Base-by-base conservation (phyloP, 495 filamentous ascomycete species). In the Lichenothelia convexa region DNA sequence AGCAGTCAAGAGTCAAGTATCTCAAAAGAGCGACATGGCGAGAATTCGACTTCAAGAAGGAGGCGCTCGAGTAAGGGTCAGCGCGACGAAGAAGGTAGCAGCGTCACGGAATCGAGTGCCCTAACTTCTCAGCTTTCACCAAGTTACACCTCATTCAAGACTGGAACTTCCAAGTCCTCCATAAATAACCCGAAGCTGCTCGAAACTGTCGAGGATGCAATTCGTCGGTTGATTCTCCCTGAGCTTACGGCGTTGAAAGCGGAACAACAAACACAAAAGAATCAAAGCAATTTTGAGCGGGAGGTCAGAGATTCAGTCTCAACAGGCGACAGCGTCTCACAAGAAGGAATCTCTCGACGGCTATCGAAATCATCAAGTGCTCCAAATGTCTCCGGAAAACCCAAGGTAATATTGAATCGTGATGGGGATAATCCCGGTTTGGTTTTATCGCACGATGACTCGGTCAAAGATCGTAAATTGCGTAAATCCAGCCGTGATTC, bases 141-240 rank as follows among this genome's bases (percentile, higher is more conserved):
- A 8, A 75, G 68, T 47, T 71, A 75, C 39, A 71, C 81, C 47
- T 86, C 84, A 4, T 62, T 80, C 35, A 70, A 70, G 22, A 86
- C 82, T 3, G 71, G 73, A 20, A 72, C 74, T 12, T 89, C 83
- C 18, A 81, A 74, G 37, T 82, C 84, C 5, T 89, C 82, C 0
- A 77, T 93, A 56, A 94, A 91, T 57, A 94, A 97, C 50, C 87
- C 87, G 0, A 91, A 81, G 43, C 58, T 97, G n/a, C 68, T 95
- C 4, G 82, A 91, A 52, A 86, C 85, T 0, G 87, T 97, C 5
- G 87, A 95, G 56, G 87, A 94, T 60, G 84, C 89, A 16, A 95
- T 97, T 45, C 77, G 80, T 34, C 71, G 86, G 30, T 61, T 95
- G 33, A 93, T 95, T 34, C 58, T 95, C 1, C 91, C 89, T 0